Evolutionary conservation across 2,329 filamentous ascomycete genomes (phyloP).

Genomic region (Beauveria australis): DNA sequence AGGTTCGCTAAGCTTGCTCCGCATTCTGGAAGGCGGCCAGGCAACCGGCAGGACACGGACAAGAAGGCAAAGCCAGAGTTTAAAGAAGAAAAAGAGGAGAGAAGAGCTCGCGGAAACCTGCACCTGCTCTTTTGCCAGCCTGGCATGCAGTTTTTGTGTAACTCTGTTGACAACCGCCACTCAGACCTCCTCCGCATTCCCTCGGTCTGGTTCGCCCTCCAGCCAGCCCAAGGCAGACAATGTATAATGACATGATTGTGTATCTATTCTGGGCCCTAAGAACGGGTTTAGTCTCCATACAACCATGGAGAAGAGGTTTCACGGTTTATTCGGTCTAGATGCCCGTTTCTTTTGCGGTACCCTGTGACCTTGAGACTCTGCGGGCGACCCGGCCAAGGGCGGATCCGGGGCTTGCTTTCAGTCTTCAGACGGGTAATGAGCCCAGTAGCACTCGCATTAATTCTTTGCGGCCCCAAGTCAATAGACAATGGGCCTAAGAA

Average conservation of each 20-base stretch:
- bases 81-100: too few relatives aligned
- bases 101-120: background rate
- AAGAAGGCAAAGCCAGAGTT: background rate
- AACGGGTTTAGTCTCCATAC: too few relatives aligned
- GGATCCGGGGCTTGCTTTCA: background rate
- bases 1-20: background rate
- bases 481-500: background rate
- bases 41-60: background rate
- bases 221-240: too few relatives aligned
- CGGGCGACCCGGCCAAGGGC: background rate
- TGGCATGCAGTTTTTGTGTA: background rate
- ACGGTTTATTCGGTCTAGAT: too few relatives aligned
- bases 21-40: background rate
- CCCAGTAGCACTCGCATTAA: background rate
- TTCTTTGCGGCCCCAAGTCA: background rate
- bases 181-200: too few relatives aligned
- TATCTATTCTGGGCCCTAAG: too few relatives aligned
- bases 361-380: constrained; percentile 1
- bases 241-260: too few relatives aligned
- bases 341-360: background rate
- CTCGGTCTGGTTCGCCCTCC: too few relatives aligned
- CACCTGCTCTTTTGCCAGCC: background rate
- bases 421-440: background rate
- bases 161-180: too few relatives aligned
- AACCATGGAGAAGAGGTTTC: too few relatives aligned